A percentile compares a stretch with the other conserved stretches of the same genome.
phyloP scores from a whole-genome alignment of 345 rosid genomes.

The Hibiscus syriacus region DNA sequence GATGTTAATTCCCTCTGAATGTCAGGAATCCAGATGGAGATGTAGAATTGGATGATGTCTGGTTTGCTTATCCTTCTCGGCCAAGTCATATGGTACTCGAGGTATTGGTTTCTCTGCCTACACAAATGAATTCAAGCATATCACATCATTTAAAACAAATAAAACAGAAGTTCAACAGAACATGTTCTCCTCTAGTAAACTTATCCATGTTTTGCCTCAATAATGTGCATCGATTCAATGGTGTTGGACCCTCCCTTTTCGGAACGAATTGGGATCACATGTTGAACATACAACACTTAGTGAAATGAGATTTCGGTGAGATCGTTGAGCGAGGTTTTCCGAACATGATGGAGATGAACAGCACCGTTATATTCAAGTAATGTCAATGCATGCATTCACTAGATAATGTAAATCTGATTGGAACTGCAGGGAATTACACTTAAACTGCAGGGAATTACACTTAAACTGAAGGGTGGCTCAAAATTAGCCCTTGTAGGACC shows the following conservation, averaged over 20 bases:
- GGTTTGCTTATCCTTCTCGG: constrained; percentile 98
- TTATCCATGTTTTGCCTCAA: not conserved
- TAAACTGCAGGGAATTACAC: constrained; percentile 68
- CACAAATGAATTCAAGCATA: not conserved
- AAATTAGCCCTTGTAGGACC: constrained; percentile 96
- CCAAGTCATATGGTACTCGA: constrained; percentile 84
- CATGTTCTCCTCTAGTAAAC: not conserved
- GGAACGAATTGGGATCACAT: too few relatives aligned
- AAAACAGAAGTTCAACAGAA: not conserved
- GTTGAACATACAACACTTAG: too few relatives aligned
- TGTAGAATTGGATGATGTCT: constrained; percentile 76
- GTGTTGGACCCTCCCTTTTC: too few relatives aligned
- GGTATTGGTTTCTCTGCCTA: constrained; percentile 34
- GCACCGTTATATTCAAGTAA: too few relatives aligned
- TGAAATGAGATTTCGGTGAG: too few relatives aligned
- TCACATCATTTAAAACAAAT: not conserved
- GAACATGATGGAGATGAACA: too few relatives aligned
- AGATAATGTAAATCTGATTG: not conserved
- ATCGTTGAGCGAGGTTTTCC: too few relatives aligned
- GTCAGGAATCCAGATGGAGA: constrained; percentile 81
- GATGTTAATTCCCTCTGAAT: not conserved
- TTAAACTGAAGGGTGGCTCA: constrained; percentile 67
- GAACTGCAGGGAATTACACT: too few relatives aligned
- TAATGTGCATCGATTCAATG: too few relatives aligned
- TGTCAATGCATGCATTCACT: too few relatives aligned